phyloP scores from a whole-genome alignment of 1,139 yeast species.

The Diutina neorugosa region DNA sequence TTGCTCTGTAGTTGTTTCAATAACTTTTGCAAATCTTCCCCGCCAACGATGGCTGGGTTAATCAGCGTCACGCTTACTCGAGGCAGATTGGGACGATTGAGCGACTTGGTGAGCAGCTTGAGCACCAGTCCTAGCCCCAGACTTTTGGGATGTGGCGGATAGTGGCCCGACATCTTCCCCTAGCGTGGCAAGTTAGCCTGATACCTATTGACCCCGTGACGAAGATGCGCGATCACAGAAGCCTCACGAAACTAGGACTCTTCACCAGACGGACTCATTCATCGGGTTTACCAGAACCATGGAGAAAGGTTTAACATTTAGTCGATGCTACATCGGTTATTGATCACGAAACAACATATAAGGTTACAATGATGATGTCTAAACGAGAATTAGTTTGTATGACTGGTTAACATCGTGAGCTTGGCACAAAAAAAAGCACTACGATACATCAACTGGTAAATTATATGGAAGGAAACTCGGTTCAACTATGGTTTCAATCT shows the following conservation, averaged over 20 bases:
- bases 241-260: too few relatives aligned
- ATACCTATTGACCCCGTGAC: neutral
- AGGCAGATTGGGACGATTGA: constrained; percentile 22
- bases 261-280: too few relatives aligned
- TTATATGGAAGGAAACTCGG: neutral
- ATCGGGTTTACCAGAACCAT: too few relatives aligned
- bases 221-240: neutral
- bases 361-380: too few relatives aligned
- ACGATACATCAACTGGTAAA: neutral
- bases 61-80: constrained; percentile 28
- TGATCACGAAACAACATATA: too few relatives aligned
- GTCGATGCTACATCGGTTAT: too few relatives aligned
- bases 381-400: too few relatives aligned
- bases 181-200: neutral
- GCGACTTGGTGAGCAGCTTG: constrained; percentile 42
- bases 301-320: too few relatives aligned
- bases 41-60: constrained; percentile 55
- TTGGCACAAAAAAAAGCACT: neutral
- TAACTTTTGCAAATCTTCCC: constrained; percentile 39
- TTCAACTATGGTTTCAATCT: neutral
- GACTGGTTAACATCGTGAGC: too few relatives aligned
- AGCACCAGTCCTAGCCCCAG: constrained; percentile 35
- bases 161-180: constrained; percentile 1
- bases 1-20: constrained; percentile 21
- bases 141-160: neutral